Base-by-base conservation (phyloP, 768 basidiomycete genomes). In the Crassisporium funariophilum region DNA sequence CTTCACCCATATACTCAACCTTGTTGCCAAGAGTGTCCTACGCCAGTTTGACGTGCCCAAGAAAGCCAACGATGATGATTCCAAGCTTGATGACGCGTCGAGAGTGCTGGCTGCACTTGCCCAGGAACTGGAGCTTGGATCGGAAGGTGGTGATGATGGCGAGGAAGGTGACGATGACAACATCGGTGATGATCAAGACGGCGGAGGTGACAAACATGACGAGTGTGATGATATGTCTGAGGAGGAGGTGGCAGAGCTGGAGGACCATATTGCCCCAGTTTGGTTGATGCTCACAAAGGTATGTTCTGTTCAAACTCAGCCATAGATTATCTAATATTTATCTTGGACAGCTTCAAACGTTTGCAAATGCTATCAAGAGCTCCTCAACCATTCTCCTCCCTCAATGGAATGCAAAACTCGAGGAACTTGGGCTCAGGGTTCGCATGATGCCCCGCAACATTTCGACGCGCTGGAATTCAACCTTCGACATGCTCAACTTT, bases 371-470 rank as follows among this genome's bases (percentile, higher is more conserved):
- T 11, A 57, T 65, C 44, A 62, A 60, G 33, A 58, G 60, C 38
- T 60, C 55, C 9, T 43, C 60, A 0, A 63, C 58, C 2, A 47
- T 62, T n/a, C 15, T 57, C 19, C 36, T 55, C 1, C 59, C 56
- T 1, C 3, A 33, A 35, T 65, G 64, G 64, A 50, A 46, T 13
- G 16, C 11, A 0, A 47, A 35, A 4, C 35, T 67, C 0, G 10
- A 53, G 2, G 47, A 55, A 1, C 37, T 49, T 5, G 33, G 54
- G 0, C 39, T 68, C 3, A 11, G 35, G 0, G 10, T 12, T 1
- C 44, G 55, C 2, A 58, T 63, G 13, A 68, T 74, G 52, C 72
- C 72, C 1, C 58, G 64, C 2, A 67, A 77, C 47, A 65, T 76
- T 0, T 17, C 46, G 3, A 73, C 70, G 0, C 49, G 62, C 0